Conservation (phyloP, 345 rosid genomes). For the Moricandia moricandioides region DNA sequence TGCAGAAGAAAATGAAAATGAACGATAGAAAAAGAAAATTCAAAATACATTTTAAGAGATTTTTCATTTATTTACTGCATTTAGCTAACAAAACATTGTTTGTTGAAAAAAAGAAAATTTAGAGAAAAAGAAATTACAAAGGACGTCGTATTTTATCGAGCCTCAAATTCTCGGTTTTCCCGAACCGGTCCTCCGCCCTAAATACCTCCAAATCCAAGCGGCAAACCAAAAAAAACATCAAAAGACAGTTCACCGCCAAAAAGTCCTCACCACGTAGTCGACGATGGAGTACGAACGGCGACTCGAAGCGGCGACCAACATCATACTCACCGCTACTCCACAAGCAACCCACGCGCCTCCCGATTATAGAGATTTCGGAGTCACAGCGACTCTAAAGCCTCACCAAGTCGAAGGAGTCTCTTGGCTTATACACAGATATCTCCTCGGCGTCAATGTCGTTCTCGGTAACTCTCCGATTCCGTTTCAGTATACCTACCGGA, state of each 20-base stretch:
- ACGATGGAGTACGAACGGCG: neutral
- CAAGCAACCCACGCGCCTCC: neutral
- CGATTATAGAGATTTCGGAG: constrained; percentile 46
- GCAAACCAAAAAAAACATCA: neutral
- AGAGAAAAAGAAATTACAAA: neutral
- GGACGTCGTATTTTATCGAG: neutral
- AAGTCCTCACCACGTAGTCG: neutral
- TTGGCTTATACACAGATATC: constrained; percentile 72
- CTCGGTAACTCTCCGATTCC: constrained; percentile 46
- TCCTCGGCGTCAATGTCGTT: constrained; percentile 73
- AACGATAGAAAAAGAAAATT: too few relatives aligned
- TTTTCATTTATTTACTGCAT: too few relatives aligned
- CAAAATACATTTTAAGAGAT: too few relatives aligned
- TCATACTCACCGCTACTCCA: neutral
- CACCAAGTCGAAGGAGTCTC: constrained; percentile 79
- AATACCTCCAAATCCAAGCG: neutral
- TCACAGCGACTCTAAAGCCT: constrained; percentile 63
- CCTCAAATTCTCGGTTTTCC: neutral
- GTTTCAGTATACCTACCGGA: neutral
- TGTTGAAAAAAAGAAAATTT: too few relatives aligned
- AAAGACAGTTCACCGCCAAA: neutral
- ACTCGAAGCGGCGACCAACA: neutral
- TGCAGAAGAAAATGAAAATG: too few relatives aligned
- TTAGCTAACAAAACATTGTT: neutral
- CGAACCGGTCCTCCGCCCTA: neutral